Base-by-base conservation (phyloP, 805 yeast species). In the Spathaspora gorwiae region DNA sequence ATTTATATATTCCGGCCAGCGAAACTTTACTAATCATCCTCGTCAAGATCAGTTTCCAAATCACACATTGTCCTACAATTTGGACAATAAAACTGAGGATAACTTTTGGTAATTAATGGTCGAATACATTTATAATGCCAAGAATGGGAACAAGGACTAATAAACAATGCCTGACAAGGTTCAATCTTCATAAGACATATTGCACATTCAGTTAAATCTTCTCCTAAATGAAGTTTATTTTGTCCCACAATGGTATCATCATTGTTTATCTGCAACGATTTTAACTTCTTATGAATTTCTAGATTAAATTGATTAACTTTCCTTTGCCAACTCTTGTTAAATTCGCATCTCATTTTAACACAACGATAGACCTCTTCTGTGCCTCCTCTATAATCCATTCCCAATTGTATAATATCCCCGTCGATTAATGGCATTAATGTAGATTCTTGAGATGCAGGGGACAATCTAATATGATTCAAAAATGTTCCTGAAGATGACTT, bases 41-140 rank as follows among this genome's bases (percentile, higher is more conserved):
- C 87, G 53, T 87, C 95, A 45, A 84, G 69, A 51, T 87, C 92
- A 2, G 92, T 92, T 60, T 92, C 98, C 59, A 92, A 76, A 63
- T 94, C 97, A 65, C 95, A 88, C 54, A 88, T 80, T 11, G 94
- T 83, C 55, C 97, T 79, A 66, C 99, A 92, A 62, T 90, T 89
- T 19, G 98, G 98, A 68, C 99, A 92, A 53, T 84, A 76, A 60
- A 94, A 94, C 56, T 89, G 96, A 2, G 99, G 99, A 66, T 94
- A 94, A 40, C 90, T 78, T 62, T 82, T 81, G 52, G 88, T 83
- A 31, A 92, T 81, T 26, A 92, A 73, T 26, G 97, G 95, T 45
- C 97, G 72, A 50, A 94, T 87, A 66, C 99, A 92, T 59, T 85
- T 86, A 69, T 90, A 92, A 66, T 92, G 99, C 97, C 98, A 92